A percentile compares a stretch with the other conserved stretches of the same genome.
Evolutionary conservation across 1,139 yeast species (phyloP).

Genomic region (Yarrowia galli): DNA sequence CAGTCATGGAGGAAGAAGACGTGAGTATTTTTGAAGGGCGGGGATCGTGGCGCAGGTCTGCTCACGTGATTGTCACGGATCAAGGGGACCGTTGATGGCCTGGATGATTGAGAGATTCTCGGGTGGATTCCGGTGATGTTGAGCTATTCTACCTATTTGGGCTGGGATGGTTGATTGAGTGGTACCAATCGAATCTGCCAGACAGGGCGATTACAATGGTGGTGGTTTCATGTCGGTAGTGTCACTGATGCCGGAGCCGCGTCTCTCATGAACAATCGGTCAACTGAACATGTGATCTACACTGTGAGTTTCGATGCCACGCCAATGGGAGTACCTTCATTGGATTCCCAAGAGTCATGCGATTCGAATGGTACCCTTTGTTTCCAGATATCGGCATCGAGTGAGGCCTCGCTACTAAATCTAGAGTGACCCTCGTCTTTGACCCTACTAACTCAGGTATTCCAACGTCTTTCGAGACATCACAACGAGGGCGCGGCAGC

Average conservation of each 20-base stretch:
- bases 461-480: slow-evolving; percentile 31
- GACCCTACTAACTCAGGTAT: slow-evolving; percentile 20
- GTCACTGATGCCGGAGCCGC: too few relatives aligned
- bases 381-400: too few relatives aligned
- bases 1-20: slow-evolving; percentile 26
- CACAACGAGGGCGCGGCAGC: slow-evolving; percentile 21
- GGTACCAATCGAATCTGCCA: neutral
- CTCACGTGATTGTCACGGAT: neutral
- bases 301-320: neutral
- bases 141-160: too few relatives aligned
- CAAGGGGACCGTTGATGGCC: neutral
- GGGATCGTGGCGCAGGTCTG: neutral
- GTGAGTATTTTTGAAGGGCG: neutral
- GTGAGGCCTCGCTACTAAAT: too few relatives aligned
- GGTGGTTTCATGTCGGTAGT: neutral
- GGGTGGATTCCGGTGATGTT: neutral
- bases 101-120: neutral
- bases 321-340: neutral
- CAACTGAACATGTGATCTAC: too few relatives aligned
- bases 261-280: neutral
- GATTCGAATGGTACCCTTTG: neutral
- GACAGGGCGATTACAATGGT: neutral
- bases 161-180: neutral
- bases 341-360: neutral
- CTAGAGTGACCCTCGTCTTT: too few relatives aligned